Base-by-base conservation (phyloP, 1,284 basidiomycete genomes). In the Cutaneotrichosporon sp. region DNA sequence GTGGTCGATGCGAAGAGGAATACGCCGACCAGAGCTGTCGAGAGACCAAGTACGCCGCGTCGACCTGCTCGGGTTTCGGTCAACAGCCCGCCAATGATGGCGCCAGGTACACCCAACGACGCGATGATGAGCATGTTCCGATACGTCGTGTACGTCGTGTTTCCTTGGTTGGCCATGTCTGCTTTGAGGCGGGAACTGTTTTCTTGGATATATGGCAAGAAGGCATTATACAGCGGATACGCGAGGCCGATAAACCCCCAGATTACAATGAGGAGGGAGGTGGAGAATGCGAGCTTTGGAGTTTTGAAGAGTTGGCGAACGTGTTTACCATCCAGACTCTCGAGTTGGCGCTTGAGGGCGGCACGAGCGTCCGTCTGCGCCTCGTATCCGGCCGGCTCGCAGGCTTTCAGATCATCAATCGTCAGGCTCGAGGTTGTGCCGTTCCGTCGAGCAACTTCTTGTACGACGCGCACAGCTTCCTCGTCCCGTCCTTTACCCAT, bases 1-100 rank as follows among this genome's bases (percentile, higher is more conserved):
- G 85, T 86, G n/a, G 88, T 88, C 72, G 86, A 87, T 34, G 84
- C 79, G 76, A 86, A 87, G 68, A 89, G 78, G 75, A 88, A 88
- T 36, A 86, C 70, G 9, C 84, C 85, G 0, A 86, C 86, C 34
- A 86, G 69, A 7, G 80, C 70, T 0, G 86, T 86, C 9, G 83
- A 83, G 10, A 80, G 49, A 1, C 83, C 82, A 70, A 87, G 82
- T 3, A 85, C 82, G 38, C 84, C 78, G 67, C 85, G 85, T 61
- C 86, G 76, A 1, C 85, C 86, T 70, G 80, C 79, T 58, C 86
- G 63, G 36, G 69, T 52, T 56, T 88, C 87, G 50, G 87, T 85
- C 7, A 87, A 75, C 5, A 82, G 70, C 21, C 85, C 83, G 0
- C 87, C 87, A 21, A 87, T 79, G 26, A 88, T 71, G 0, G 86